These are phyloP conservation scores for Aspergillus nanangensis DNA, from an alignment of 495 filamentous ascomycete genomes.

Conservation along the genomic window DNA sequence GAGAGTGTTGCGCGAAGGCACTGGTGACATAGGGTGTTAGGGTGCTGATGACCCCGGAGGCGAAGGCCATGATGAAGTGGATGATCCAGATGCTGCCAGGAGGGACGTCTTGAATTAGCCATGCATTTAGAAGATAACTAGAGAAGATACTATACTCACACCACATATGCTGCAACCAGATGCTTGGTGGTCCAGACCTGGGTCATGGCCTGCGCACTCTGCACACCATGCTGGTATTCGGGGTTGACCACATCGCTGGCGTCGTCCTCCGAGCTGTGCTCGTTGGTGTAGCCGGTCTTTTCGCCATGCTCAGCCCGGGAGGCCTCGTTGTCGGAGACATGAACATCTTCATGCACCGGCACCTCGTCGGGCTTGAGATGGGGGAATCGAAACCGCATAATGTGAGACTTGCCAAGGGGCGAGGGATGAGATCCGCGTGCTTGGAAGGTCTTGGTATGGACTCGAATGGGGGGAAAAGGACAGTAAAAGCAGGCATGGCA, in stretches of 20 bases:
- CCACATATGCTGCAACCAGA: slow-evolving; percentile 9
- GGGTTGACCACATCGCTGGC: slow-evolving; percentile 8
- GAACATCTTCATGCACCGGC: slow-evolving; percentile 5
- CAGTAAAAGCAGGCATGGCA: neutral
- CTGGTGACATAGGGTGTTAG: slow-evolving; percentile 24
- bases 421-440: neutral
- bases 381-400: slow-evolving; percentile 8
- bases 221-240: slow-evolving; percentile 15
- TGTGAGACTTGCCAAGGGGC: neutral
- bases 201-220: slow-evolving; percentile 13
- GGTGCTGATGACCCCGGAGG: slow-evolving; percentile 4
- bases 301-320: neutral
- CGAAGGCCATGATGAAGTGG: slow-evolving; percentile 12
- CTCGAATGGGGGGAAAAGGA: neutral
- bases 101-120: neutral
- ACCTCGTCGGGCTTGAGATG: slow-evolving; percentile 7
- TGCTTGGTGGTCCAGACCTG: slow-evolving; percentile 14
- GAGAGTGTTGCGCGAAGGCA: slow-evolving; percentile 24
- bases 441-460: neutral
- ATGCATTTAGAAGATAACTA: neutral
- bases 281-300: neutral
- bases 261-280: neutral
- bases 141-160: slow-evolving; percentile 5
- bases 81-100: slow-evolving; percentile 12
- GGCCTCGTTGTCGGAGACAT: slow-evolving; percentile 1